Conservation (phyloP, 176 grass and related monocot species). For the Eragrostis nindensis region DNA sequence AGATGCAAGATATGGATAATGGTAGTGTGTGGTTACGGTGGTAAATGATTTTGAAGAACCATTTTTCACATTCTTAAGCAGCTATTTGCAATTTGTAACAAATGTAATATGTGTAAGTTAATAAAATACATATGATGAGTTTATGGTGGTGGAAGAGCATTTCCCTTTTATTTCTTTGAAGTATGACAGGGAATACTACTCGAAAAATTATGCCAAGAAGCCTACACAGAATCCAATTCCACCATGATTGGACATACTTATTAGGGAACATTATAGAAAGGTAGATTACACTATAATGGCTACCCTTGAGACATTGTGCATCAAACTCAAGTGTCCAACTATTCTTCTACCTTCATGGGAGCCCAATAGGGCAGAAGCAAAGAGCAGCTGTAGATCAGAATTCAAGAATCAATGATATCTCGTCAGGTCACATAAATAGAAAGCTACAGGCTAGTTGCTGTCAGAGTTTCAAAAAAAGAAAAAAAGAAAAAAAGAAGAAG, state of each 20-base stretch:
- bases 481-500: no score
- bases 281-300: not conserved
- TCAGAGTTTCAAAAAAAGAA: not conserved
- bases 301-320: not conserved
- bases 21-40: not conserved
- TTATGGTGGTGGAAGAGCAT: not conserved
- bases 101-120: not conserved
- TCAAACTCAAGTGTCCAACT: not conserved
- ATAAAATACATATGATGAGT: not conserved
- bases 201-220: not conserved
- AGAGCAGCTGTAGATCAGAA: not conserved
- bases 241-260: not conserved
- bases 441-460: not conserved
- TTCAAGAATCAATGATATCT: not conserved
- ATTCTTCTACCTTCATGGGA: no score
- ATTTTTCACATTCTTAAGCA: not conserved
- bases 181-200: not conserved
- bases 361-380: not conserved
- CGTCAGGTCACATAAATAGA: not conserved
- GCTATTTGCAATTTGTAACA: not conserved
- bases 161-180: not conserved
- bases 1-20: not conserved
- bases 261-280: not conserved
- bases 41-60: not conserved
- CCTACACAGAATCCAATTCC: slow-evolving; percentile 34